Percentiles rank a stretch among this genome's conserved stretches.
These are phyloP conservation scores for Trichocladium uniseriatum DNA, from an alignment of 495 filamentous ascomycete species.

Conservation along the genomic window DNA sequence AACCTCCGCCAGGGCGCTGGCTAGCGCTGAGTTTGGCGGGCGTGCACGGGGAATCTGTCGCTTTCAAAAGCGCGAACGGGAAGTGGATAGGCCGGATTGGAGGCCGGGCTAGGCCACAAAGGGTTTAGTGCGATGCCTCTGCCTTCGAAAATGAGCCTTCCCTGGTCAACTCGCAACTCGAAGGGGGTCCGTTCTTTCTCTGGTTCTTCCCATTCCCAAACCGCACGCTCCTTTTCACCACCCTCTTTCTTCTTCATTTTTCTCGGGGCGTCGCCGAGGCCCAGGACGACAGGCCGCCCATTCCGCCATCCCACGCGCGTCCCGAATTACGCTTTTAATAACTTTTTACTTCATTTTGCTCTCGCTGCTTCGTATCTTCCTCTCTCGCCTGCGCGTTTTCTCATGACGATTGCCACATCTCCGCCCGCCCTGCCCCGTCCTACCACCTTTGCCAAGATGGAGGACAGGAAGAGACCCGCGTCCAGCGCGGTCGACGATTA, in stretches of 20 bases:
- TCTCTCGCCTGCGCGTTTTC: constrained; percentile 32
- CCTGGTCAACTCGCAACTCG: constrained; percentile 14
- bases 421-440: constrained; percentile 60
- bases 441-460: constrained; percentile 72
- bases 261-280: not conserved
- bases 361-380: constrained; percentile 19
- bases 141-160: constrained; percentile 21
- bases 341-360: constrained; percentile 21
- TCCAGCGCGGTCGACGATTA: constrained; percentile 62
- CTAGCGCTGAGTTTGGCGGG: too few relatives aligned
- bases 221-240: constrained; percentile 22
- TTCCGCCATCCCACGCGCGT: constrained; percentile 25
- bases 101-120: constrained; percentile 9
- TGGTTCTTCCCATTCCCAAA: constrained; percentile 22
- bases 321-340: constrained; percentile 23
- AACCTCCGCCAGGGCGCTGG: too few relatives aligned
- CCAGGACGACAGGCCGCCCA: constrained; percentile 14
- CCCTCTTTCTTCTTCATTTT: constrained; percentile 9
- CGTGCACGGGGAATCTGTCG: too few relatives aligned
- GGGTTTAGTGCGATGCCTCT: constrained; percentile 16
- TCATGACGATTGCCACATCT: constrained; percentile 74
- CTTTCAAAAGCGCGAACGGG: too few relatives aligned
- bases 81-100: not conserved
- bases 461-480: constrained; percentile 90
- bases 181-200: constrained; percentile 19